Percentiles rank a stretch among this genome's conserved stretches.
Evolutionary conservation across 169 alveolate species (phyloP).

Genomic region (Eimeria zaria): DNA sequence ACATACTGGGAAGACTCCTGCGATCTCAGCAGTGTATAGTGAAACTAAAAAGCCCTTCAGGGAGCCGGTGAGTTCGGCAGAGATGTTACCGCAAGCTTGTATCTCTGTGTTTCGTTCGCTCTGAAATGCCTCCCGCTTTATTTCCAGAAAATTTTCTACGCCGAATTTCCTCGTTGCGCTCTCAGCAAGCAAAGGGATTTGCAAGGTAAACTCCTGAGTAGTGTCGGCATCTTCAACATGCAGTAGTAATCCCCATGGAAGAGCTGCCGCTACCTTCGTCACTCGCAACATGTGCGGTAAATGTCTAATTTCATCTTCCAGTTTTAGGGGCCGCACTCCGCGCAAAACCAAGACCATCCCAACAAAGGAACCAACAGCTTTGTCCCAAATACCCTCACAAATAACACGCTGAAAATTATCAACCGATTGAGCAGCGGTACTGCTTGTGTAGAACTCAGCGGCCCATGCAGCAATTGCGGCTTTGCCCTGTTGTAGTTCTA

Average conservation of each 20-base stretch:
- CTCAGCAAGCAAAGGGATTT: background rate
- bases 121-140: background rate
- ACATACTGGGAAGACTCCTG: too few relatives aligned
- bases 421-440: too few relatives aligned
- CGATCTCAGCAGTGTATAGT: background rate
- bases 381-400: background rate
- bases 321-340: background rate
- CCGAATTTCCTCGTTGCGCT: too few relatives aligned
- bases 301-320: background rate
- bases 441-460: background rate
- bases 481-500: background rate
- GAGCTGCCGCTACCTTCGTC: background rate
- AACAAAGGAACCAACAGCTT: too few relatives aligned
- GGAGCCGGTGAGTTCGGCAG: background rate
- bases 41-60: conserved; percentile 22
- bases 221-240: background rate
- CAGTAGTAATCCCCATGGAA: background rate
- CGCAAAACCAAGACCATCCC: background rate
- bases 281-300: background rate
- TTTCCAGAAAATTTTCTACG: background rate
- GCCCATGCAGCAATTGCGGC: background rate
- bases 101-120: background rate
- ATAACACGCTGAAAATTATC: background rate
- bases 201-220: background rate
- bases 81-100: background rate